These are phyloP conservation scores for Blastocrithidia nonstop DNA, from an alignment of 208 protist species.

Conservation along the genomic window DNA sequence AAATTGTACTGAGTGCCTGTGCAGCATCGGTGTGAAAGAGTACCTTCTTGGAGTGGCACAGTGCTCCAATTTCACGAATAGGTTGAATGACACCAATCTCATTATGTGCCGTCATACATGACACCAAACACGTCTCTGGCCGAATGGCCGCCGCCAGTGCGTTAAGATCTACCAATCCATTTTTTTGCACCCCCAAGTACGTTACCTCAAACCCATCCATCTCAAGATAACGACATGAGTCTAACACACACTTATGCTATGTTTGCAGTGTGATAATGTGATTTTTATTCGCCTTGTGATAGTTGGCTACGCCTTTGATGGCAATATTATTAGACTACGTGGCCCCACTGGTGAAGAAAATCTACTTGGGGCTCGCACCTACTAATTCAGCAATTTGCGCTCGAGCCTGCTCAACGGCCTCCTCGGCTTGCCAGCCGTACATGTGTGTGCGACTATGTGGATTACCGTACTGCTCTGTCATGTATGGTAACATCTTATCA, in stretches of 20 bases:
- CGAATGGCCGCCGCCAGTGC: slow-evolving; percentile 86
- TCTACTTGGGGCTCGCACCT: slow-evolving; percentile 92
- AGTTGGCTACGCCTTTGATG: slow-evolving; percentile 97
- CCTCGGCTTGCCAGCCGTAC: slow-evolving; percentile 94
- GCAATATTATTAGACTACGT: slow-evolving; percentile 99
- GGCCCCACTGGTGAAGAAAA: slow-evolving; percentile 99
- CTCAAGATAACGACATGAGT: slow-evolving; percentile 95
- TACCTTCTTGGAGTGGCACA: slow-evolving; percentile 90
- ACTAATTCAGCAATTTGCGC: slow-evolving; percentile 86
- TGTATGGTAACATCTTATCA: slow-evolving; percentile 97
- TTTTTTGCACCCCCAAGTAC: slow-evolving; percentile 94
- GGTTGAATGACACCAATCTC: slow-evolving; percentile 98
- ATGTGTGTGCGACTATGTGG: slow-evolving; percentile 95
- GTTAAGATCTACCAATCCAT: slow-evolving; percentile 93
- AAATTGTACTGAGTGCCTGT: slow-evolving; percentile 96
- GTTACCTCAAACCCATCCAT: slow-evolving; percentile 93
- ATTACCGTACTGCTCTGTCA: slow-evolving; percentile 97
- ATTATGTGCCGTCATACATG: slow-evolving; percentile 98
- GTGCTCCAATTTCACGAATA: slow-evolving; percentile 89
- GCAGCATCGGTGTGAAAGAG: slow-evolving; percentile 98
- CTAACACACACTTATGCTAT: slow-evolving; percentile 99
- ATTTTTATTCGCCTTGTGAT: slow-evolving; percentile 94
- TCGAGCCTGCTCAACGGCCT: slow-evolving; percentile 92
- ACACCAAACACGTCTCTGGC: slow-evolving; percentile 92
- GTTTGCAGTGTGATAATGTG: slow-evolving; percentile 97